Percentiles rank a stretch among this genome's conserved stretches.
Conservation (phyloP, 1,284 basidiomycete genomes). For the Trichosporon asahii region DNA sequence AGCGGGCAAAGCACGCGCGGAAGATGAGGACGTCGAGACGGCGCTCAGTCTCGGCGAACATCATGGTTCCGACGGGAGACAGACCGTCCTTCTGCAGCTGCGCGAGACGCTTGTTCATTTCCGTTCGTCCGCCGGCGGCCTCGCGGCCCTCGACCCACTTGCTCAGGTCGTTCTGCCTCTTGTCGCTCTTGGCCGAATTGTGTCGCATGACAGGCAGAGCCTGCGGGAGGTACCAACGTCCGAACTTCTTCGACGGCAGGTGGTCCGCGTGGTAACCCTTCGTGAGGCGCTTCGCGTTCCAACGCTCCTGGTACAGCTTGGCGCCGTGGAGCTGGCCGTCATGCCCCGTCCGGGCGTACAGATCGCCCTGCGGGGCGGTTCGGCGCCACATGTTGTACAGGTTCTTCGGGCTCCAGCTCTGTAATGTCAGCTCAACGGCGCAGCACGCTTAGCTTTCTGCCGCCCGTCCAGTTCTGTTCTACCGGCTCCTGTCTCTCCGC, state of each 20-base stretch:
- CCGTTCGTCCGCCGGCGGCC: constrained; percentile 40
- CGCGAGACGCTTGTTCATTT: constrained; percentile 54
- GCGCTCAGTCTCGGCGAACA: constrained; percentile 90
- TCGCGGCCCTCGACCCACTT: constrained; percentile 58
- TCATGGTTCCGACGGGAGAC: constrained; percentile 80
- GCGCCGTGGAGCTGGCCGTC: constrained; percentile 61
- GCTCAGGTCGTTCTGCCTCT: constrained; percentile 54
- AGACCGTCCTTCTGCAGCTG: constrained; percentile 58
- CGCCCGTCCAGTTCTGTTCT: neutral
- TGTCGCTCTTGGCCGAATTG: constrained; percentile 38
- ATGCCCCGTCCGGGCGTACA: constrained; percentile 51
- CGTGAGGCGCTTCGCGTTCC: constrained; percentile 82
- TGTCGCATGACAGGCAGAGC: constrained; percentile 73
- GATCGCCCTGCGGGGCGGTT: constrained; percentile 55
- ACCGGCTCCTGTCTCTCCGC: no score
- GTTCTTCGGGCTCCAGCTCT: constrained; percentile 80
- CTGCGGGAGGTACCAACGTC: constrained; percentile 88
- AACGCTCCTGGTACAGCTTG: constrained; percentile 88
- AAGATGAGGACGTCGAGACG: constrained; percentile 90
- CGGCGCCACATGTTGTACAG: constrained; percentile 74
- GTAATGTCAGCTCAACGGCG: constrained; percentile 17
- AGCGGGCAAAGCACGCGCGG: constrained; percentile 83
- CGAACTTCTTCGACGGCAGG: constrained; percentile 89
- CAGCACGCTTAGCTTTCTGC: neutral
- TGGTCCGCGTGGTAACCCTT: constrained; percentile 95